phyloP scores from a whole-genome alignment of 2,329 filamentous ascomycete genomes.

The Nemania serpens region DNA sequence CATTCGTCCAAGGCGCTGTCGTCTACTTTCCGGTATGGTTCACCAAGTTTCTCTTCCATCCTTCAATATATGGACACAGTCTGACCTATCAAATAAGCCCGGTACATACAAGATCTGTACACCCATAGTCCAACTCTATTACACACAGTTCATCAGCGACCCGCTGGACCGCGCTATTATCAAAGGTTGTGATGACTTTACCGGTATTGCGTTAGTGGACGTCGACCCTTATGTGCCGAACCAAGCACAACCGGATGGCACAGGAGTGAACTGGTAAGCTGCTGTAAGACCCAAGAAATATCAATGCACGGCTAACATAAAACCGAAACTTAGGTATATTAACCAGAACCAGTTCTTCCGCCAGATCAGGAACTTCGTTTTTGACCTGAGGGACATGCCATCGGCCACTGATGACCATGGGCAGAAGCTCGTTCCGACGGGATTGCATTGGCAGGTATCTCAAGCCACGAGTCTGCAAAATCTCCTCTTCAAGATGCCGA shows the following conservation, averaged over 20 bases:
- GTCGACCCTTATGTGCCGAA: conserved; percentile 27
- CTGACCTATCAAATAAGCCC: too few species aligned
- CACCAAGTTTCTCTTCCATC: too few species aligned
- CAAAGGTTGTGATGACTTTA: conserved; percentile 62
- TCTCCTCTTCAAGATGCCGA: conserved; percentile 44
- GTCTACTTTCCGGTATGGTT: conserved; percentile 13
- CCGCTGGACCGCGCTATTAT: conserved; percentile 62
- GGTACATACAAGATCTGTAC: conserved; percentile 11
- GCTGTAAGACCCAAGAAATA: too few species aligned
- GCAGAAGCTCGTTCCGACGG: not conserved
- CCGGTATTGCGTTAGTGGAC: conserved; percentile 31
- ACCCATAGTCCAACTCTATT: conserved; percentile 64
- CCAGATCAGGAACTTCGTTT: conserved; percentile 57
- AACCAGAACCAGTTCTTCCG: conserved; percentile 62
- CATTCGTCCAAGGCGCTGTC: conserved; percentile 7
- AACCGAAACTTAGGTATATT: conserved; percentile 50
- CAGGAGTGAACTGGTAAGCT: too few species aligned
- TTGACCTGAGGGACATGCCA: conserved; percentile 58
- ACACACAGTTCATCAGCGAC: conserved; percentile 73
- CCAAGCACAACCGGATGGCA: too few species aligned
- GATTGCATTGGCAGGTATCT: not conserved
- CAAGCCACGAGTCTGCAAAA: not conserved
- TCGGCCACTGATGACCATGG: not conserved
- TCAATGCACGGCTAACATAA: too few species aligned
- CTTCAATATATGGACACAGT: too few species aligned